Conservation (phyloP, 139 green algal genomes). For the Raphidocelis subcapitata region DNA sequence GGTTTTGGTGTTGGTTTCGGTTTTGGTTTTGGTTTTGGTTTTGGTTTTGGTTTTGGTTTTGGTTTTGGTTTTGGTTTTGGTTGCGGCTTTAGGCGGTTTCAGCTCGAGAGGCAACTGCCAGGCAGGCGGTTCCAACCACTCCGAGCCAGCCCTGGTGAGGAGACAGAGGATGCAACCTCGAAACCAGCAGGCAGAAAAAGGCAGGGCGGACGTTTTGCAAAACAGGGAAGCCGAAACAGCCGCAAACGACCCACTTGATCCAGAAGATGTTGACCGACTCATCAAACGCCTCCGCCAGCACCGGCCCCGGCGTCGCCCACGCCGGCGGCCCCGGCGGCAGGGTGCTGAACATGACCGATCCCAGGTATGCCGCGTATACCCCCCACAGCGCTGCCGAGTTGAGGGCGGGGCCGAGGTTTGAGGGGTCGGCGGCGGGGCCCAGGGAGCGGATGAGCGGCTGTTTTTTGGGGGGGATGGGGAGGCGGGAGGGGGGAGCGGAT, state of each 20-base stretch:
- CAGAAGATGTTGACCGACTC: constrained; percentile 89
- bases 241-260: constrained; percentile 68
- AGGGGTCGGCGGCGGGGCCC: constrained; percentile 41
- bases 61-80: too few relatives aligned
- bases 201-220: too few relatives aligned
- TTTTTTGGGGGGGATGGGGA: neutral
- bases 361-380: constrained; percentile 62
- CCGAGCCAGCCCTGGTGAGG: too few relatives aligned
- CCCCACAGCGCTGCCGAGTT: constrained; percentile 34
- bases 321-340: constrained; percentile 54
- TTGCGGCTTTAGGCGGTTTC: too few relatives aligned
- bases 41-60: too few relatives aligned
- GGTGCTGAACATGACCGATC: constrained; percentile 54
- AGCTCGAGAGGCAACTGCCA: too few relatives aligned
- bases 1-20: too few relatives aligned
- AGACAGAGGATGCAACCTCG: too few relatives aligned
- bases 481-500: neutral
- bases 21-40: too few relatives aligned
- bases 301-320: constrained; percentile 43
- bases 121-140: too few relatives aligned
- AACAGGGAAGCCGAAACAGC: too few relatives aligned
- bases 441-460: constrained; percentile 38
- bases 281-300: constrained; percentile 33
- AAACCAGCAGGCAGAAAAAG: too few relatives aligned
- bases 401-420: constrained; percentile 42